phyloP scores from a whole-genome alignment of 179 eudicot genomes.

The Heliamphora pulchella region DNA sequence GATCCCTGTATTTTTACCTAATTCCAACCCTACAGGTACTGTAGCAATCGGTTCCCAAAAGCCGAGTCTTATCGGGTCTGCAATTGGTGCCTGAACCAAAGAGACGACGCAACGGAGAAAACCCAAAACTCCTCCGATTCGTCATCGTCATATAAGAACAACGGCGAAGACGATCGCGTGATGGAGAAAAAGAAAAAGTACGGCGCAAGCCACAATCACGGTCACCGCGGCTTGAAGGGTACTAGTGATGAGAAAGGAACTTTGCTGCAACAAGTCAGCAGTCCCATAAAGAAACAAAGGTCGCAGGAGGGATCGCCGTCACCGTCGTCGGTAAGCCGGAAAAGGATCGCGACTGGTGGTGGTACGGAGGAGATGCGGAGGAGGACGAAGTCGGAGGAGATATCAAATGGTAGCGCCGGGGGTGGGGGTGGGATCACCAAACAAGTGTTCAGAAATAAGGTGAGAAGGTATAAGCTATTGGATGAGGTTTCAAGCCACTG shows the following conservation, averaged over 20 bases:
- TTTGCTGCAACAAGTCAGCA: conserved; percentile 19
- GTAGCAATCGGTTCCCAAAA: conserved; percentile 75
- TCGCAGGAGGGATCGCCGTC: conserved; percentile 16
- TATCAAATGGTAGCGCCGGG: conserved; percentile 18
- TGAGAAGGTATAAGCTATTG: conserved; percentile 73
- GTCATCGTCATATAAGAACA: conserved; percentile 18
- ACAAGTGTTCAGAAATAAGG: conserved; percentile 56
- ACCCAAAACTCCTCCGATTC: conserved; percentile 20
- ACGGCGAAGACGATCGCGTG: conserved; percentile 4
- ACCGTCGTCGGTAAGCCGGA: conserved; percentile 2
- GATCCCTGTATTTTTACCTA: background rate
- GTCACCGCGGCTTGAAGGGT: conserved; percentile 9
- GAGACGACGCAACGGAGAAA: conserved; percentile 20
- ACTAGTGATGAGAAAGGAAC: background rate
- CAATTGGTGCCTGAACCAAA: conserved; percentile 73
- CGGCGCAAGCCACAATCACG: conserved; percentile 6
- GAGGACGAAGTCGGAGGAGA: conserved; percentile 17
- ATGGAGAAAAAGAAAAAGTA: conserved; percentile 15
- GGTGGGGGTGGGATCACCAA: conserved; percentile 18
- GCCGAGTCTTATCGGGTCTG: conserved; percentile 61
- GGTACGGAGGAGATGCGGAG: conserved; percentile 12
- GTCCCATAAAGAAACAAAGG: conserved; percentile 31
- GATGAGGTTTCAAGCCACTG: conserved; percentile 58
- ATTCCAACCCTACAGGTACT: conserved; percentile 42
- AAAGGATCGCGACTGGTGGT: conserved; percentile 7